phyloP scores from a whole-genome alignment of 1,139 yeast species.

The Protomyces inouyei region DNA sequence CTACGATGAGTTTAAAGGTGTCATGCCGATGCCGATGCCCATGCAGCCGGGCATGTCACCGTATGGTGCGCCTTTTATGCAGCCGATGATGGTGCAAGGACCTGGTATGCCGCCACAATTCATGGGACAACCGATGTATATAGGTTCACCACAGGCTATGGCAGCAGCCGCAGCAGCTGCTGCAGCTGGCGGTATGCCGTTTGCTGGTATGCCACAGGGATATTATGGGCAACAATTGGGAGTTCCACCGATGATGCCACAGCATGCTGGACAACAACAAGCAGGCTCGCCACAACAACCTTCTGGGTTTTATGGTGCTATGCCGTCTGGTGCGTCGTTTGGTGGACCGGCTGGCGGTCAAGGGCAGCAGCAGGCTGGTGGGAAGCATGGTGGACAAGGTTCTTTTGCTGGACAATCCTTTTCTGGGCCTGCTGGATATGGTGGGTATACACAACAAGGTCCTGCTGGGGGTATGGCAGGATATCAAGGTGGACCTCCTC shows the following conservation, averaged over 20 bases:
- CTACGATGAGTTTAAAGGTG: not conserved
- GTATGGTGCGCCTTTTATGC: not conserved
- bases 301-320: not conserved
- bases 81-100: not conserved
- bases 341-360: not conserved
- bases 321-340: too few relatives aligned
- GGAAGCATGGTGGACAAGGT: not conserved
- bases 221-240: conserved; percentile 6
- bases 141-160: conserved; percentile 12
- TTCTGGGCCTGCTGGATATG: not conserved
- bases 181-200: conserved; percentile 30
- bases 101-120: not conserved
- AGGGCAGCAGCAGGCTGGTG: not conserved
- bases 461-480: not conserved
- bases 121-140: not conserved
- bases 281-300: not conserved
- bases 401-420: not conserved
- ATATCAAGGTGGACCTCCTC: not conserved
- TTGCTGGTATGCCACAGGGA: conserved; percentile 21
- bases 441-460: not conserved
- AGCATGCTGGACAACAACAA: not conserved
- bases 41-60: not conserved
- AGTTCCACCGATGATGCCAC: conserved; percentile 21
- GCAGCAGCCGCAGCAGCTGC: conserved; percentile 16
- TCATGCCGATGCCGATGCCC: not conserved